Conservation (phyloP, 2,329 filamentous ascomycete genomes). For the Trichoderma asperellum region DNA sequence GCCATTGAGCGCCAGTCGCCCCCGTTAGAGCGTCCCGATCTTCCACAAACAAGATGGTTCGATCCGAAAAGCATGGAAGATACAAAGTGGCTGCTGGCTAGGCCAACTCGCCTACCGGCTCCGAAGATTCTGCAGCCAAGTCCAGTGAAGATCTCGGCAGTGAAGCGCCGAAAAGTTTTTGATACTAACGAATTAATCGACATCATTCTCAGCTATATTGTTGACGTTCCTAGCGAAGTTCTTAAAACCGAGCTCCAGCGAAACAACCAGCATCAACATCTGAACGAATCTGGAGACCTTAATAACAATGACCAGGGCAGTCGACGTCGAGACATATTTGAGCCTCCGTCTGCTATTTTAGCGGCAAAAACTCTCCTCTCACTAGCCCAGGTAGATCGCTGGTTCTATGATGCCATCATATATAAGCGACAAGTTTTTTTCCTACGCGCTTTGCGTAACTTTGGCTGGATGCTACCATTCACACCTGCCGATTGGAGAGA, state of each 20-base stretch:
- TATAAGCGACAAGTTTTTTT: conserved; percentile 2
- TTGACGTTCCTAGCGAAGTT: background rate
- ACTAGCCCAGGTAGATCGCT: conserved; percentile 4
- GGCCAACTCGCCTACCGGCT: conserved; percentile 1
- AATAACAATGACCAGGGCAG: background rate
- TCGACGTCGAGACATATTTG: background rate
- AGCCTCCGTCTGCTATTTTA: background rate
- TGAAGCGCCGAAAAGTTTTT: background rate
- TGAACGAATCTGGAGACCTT: background rate
- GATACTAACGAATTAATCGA: conserved; percentile 6
- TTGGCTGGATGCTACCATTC: conserved; percentile 21
- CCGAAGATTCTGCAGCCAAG: background rate
- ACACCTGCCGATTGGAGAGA: conserved; percentile 18
- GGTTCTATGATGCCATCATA: conserved; percentile 11
- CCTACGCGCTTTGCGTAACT: conserved; percentile 9
- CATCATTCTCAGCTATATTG: conserved; percentile 7
- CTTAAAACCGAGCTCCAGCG: background rate
- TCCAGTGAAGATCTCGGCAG: background rate
- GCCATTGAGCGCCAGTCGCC: background rate
- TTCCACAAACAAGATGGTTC: background rate
- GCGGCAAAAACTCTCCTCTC: conserved; percentile 2
- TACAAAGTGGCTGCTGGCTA: conserved; percentile 1
- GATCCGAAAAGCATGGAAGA: conserved; percentile 20
- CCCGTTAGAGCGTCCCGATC: background rate
- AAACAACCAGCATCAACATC: background rate